Conservation (phyloP, 2,329 filamentous ascomycete species). For the Penicillium sp. region DNA sequence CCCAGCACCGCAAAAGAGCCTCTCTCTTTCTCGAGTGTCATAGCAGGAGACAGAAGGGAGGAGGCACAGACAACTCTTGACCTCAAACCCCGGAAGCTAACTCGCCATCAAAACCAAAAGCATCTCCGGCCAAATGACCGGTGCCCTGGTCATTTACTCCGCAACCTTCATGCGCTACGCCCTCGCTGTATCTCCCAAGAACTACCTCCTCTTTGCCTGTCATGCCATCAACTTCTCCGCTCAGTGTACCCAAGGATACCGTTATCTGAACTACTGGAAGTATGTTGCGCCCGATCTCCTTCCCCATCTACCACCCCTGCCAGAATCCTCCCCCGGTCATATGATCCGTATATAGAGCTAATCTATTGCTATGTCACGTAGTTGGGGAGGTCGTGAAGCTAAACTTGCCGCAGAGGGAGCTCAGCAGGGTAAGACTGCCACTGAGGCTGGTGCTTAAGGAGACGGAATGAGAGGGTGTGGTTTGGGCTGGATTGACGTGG, state of each 20-base stretch:
- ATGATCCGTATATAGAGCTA: slow-evolving; percentile 3
- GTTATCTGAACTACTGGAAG: slow-evolving; percentile 66
- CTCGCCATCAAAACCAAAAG: slow-evolving; percentile 43
- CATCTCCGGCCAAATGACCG: slow-evolving; percentile 69
- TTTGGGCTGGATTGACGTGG: slow-evolving; percentile 3
- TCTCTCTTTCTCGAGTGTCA: neutral
- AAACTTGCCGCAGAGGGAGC: slow-evolving; percentile 41
- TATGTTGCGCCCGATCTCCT: slow-evolving; percentile 36
- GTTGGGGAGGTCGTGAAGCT: slow-evolving; percentile 50
- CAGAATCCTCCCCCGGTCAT: too few species aligned
- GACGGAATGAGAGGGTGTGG: slow-evolving; percentile 22
- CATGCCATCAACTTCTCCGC: slow-evolving; percentile 68
- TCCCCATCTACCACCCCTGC: too few species aligned
- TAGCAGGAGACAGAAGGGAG: neutral
- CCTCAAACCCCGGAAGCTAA: neutral
- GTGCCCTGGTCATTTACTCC: slow-evolving; percentile 64
- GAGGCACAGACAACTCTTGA: neutral
- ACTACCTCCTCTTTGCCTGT: slow-evolving; percentile 72
- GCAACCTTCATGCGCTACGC: slow-evolving; percentile 71
- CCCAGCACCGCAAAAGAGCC: neutral
- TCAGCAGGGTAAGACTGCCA: slow-evolving; percentile 34
- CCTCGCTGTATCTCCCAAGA: slow-evolving; percentile 65
- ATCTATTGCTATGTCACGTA: slow-evolving; percentile 25
- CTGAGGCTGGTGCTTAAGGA: slow-evolving; percentile 35
- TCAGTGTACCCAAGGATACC: slow-evolving; percentile 65